Conservation (phyloP, 2,329 filamentous ascomycete species). For the Neonectria hederae region DNA sequence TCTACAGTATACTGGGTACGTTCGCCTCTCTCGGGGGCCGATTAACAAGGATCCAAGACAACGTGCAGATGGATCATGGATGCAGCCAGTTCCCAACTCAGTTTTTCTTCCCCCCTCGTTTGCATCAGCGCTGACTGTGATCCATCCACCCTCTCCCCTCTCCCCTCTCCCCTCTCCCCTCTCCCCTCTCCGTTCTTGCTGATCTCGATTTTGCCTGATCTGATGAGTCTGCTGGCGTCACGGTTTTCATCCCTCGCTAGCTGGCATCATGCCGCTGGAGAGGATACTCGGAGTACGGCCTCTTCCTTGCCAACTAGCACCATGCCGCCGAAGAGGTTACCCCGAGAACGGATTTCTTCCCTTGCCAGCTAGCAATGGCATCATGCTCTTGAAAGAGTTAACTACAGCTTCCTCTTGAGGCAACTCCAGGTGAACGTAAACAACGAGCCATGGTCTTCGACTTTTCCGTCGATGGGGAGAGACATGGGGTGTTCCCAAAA, state of each 20-base stretch:
- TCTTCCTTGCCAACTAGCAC: not conserved
- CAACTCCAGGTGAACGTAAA: constrained; percentile 2
- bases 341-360: not conserved
- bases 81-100: constrained; percentile 18
- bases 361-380: not conserved
- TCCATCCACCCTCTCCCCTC: constrained; percentile 10
- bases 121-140: constrained; percentile 14
- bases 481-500: not conserved
- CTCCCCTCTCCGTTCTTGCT: not conserved
- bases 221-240: not conserved
- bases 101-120: constrained; percentile 11
- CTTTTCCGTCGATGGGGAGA: constrained; percentile 5
- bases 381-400: not conserved
- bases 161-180: not conserved
- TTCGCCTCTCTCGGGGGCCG: constrained; percentile 14
- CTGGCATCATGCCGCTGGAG: not conserved
- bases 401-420: constrained; percentile 8
- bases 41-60: constrained; percentile 28
- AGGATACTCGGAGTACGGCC: not conserved
- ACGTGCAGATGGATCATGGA: constrained; percentile 12
- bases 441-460: constrained; percentile 4
- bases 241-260: too few species aligned
- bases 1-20: not conserved
- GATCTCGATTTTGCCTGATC: not conserved
- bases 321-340: not conserved